These are phyloP conservation scores for Phytopythium vexans DNA, from an alignment of 352 stramenopile genomes.

Conservation along the genomic window DNA sequence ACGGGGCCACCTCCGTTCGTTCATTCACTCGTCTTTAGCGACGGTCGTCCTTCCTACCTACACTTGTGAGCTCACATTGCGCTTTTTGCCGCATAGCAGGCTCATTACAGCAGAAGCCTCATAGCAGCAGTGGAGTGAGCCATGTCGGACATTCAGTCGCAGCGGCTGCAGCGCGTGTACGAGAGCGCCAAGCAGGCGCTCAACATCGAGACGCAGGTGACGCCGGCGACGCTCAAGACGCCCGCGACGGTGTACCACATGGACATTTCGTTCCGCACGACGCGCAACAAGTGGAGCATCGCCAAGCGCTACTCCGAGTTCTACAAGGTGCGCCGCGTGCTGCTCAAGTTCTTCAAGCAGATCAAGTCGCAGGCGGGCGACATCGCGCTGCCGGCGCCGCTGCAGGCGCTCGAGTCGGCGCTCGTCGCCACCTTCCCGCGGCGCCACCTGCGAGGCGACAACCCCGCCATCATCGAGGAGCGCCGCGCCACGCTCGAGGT, in stretches of 20 bases:
- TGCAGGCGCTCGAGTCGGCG: slow-evolving; percentile 51
- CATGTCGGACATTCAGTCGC: slow-evolving; percentile 61
- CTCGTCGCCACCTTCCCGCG: slow-evolving; percentile 60
- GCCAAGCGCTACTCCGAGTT: slow-evolving; percentile 87
- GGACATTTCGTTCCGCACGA: slow-evolving; percentile 83
- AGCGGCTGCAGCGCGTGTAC: slow-evolving; percentile 66
- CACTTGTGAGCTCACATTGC: too few relatives aligned
- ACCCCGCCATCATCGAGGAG: slow-evolving; percentile 68
- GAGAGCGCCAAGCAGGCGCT: slow-evolving; percentile 79
- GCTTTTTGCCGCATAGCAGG: too few relatives aligned
- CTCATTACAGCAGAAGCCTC: too few relatives aligned
- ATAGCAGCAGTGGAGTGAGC: neutral
- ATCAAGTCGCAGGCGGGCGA: slow-evolving; percentile 36
- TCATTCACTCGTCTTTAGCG: too few relatives aligned
- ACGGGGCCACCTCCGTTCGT: too few relatives aligned
- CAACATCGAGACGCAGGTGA: slow-evolving; percentile 80
- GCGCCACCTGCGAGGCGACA: slow-evolving; percentile 72
- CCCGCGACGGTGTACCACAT: slow-evolving; percentile 86
- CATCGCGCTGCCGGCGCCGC: slow-evolving; percentile 14
- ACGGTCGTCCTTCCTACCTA: too few relatives aligned
- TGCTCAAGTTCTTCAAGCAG: slow-evolving; percentile 67
- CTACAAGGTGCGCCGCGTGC: slow-evolving; percentile 58
- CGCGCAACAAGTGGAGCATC: slow-evolving; percentile 86
- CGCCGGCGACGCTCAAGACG: slow-evolving; percentile 27
- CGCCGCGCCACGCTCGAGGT: slow-evolving; percentile 61